A percentile compares a stretch with the other conserved stretches of the same genome.
Conservation (phyloP, 1,284 basidiomycete species). For the Porodaedalea pini region DNA sequence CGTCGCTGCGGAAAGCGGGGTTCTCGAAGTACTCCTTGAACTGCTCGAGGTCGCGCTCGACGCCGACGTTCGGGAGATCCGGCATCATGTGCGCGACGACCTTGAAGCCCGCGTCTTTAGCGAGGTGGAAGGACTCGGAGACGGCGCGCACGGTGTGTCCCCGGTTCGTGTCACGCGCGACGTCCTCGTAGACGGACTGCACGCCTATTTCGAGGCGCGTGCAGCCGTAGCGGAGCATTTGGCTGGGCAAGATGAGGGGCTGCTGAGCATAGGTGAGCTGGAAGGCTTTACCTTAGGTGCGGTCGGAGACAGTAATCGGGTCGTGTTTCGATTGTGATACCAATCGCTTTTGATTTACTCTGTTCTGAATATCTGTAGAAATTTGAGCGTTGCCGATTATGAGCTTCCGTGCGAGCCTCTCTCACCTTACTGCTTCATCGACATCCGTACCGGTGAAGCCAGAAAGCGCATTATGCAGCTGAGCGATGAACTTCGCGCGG, state of each 20-base stretch:
- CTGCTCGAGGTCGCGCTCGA: constrained; percentile 96
- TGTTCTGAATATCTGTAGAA: constrained; percentile 81
- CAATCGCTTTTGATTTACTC: constrained; percentile 97
- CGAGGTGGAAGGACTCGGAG: constrained; percentile 95
- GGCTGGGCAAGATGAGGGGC: constrained; percentile 44
- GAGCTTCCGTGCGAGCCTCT: not conserved
- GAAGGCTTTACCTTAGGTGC: constrained; percentile 69
- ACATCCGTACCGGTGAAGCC: constrained; percentile 92
- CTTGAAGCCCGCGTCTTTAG: constrained; percentile 99
- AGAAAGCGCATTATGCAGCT: constrained; percentile 94
- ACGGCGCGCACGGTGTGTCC: constrained; percentile 98
- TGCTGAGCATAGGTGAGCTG: constrained; percentile 8
- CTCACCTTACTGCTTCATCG: constrained; percentile 91
- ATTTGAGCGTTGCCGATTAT: not conserved
- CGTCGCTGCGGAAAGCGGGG: constrained; percentile 95
- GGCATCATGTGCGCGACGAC: constrained; percentile 99
- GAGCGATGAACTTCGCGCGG: constrained; percentile 89
- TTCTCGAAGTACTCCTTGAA: constrained; percentile 99
- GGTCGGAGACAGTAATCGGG: constrained; percentile 98
- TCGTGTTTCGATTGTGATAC: constrained; percentile 98
- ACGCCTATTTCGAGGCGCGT: constrained; percentile 98
- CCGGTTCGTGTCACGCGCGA: constrained; percentile 96
- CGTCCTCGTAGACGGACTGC: constrained; percentile 98
- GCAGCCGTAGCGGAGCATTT: constrained; percentile 99
- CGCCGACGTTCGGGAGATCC: constrained; percentile 94